Conservation (phyloP, 2,329 filamentous ascomycete genomes). For the Colletotrichum somersetense region DNA sequence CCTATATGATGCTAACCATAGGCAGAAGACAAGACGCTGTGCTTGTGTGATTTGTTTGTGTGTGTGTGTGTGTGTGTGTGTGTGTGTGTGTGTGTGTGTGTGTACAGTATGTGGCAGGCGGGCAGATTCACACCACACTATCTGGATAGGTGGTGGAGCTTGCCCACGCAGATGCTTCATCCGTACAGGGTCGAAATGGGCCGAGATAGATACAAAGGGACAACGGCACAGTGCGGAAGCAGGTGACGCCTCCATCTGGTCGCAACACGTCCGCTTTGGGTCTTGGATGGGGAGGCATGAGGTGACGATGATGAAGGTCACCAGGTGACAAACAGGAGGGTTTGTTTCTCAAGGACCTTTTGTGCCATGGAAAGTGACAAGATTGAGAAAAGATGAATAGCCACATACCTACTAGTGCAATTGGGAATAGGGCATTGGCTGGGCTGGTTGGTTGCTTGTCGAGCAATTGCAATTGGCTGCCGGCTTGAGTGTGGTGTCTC, state of each 20-base stretch:
- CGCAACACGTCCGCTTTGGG: slow-evolving; percentile 18
- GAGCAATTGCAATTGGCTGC: neutral
- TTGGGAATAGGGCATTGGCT: neutral
- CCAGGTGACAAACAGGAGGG: slow-evolving; percentile 23
- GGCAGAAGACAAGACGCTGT: neutral
- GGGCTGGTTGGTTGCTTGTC: neutral
- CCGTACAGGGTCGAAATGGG: neutral
- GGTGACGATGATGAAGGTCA: slow-evolving; percentile 38
- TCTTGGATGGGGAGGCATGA: slow-evolving; percentile 26
- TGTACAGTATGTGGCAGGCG: neutral
- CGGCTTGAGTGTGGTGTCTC: neutral
- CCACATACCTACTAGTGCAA: too few relatives aligned
- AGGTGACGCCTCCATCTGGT: slow-evolving; percentile 13
- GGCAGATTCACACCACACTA: neutral
- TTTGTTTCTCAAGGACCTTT: slow-evolving; percentile 9
- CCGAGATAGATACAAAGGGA: slow-evolving; percentile 12
- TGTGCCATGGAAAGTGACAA: neutral
- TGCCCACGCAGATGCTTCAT: slow-evolving; percentile 9
- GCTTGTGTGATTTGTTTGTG: neutral
- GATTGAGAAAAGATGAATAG: neutral
- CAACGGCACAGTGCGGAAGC: slow-evolving; percentile 11
- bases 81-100: slow-evolving; percentile 28
- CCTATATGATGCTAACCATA: neutral
- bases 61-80: too few relatives aligned
- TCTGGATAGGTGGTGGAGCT: slow-evolving; percentile 22